These are phyloP conservation scores for Russula griseocarnosa DNA, from an alignment of 768 basidiomycete genomes.

Conservation along the genomic window DNA sequence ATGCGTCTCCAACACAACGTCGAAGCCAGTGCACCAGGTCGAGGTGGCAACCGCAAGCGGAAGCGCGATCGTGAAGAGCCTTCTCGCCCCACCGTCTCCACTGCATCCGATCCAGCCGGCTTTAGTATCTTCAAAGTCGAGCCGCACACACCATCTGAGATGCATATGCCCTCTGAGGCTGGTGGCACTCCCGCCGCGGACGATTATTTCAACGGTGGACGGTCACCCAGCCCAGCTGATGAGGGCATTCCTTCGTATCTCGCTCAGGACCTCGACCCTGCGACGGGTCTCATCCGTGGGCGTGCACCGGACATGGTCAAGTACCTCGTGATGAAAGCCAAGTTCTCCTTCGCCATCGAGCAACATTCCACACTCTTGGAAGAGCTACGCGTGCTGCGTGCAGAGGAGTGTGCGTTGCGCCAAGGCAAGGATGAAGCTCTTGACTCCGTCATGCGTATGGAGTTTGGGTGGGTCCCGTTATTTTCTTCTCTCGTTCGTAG, in stretches of 20 bases:
- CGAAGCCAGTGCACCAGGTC: slow-evolving; percentile 64
- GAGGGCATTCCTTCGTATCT: slow-evolving; percentile 58
- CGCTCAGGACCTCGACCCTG: slow-evolving; percentile 46
- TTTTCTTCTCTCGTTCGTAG: too few species aligned
- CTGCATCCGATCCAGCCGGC: slow-evolving; percentile 17
- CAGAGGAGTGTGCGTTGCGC: slow-evolving; percentile 40
- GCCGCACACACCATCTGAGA: slow-evolving; percentile 17
- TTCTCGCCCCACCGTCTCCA: slow-evolving; percentile 26
- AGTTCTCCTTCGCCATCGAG: slow-evolving; percentile 61
- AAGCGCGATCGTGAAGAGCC: slow-evolving; percentile 45
- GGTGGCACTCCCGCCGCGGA: slow-evolving; percentile 11
- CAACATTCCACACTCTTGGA: slow-evolving; percentile 63
- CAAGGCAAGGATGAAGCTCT: slow-evolving; percentile 32
- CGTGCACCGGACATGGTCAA: slow-evolving; percentile 65
- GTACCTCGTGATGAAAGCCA: slow-evolving; percentile 77
- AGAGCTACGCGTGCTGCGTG: slow-evolving; percentile 55
- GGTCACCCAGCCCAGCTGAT: slow-evolving; percentile 32
- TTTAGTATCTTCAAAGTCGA: slow-evolving; percentile 30
- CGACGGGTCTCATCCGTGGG: slow-evolving; percentile 62
- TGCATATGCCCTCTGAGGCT: slow-evolving; percentile 14
- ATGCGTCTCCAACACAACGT: slow-evolving; percentile 86
- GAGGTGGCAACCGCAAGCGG: slow-evolving; percentile 67
- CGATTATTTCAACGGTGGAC: slow-evolving; percentile 23
- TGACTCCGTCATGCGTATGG: slow-evolving; percentile 25
- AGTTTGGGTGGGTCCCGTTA: slow-evolving; percentile 23